phyloP scores from a whole-genome alignment of 129 eudicot genomes.

The Pittosporum tobira region DNA sequence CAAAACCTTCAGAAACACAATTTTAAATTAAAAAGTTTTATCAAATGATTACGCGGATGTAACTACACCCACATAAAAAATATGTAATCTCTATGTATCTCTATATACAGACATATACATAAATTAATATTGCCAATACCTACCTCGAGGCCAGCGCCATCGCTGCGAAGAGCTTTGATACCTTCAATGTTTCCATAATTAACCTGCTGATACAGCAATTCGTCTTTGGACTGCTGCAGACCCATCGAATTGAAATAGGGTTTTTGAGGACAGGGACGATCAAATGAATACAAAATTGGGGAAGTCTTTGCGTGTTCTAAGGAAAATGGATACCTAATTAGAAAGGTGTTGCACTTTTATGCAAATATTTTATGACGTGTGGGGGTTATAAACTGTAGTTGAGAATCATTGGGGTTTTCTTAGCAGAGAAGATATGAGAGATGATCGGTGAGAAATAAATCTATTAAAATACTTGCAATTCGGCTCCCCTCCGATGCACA shows the following conservation, averaged over 20 bases:
- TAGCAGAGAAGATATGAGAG: neutral
- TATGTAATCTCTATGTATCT: neutral
- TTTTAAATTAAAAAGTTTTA: neutral
- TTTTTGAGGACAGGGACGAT: neutral
- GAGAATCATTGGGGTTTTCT: neutral
- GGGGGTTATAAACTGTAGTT: neutral
- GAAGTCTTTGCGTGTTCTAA: too few relatives aligned
- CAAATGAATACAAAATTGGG: neutral
- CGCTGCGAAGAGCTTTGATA: conserved; percentile 55
- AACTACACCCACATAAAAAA: neutral
- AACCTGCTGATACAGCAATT: conserved; percentile 68
- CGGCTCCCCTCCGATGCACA: too few relatives aligned
- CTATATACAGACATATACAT: neutral
- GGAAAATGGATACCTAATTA: neutral
- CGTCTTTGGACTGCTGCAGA: conserved; percentile 75
- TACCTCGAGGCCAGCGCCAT: conserved; percentile 98
- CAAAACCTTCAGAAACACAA: neutral
- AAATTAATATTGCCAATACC: too few relatives aligned
- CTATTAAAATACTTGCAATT: too few relatives aligned
- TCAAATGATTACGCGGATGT: neutral
- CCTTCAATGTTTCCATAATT: conserved; percentile 56
- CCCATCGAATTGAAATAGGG: conserved; percentile 39
- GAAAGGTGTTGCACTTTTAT: neutral
- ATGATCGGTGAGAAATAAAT: too few relatives aligned
- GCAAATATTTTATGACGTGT: neutral